These are phyloP conservation scores for Lanmaoa pseudosensibilis DNA, from an alignment of 768 basidiomycete species.

Conservation along the genomic window DNA sequence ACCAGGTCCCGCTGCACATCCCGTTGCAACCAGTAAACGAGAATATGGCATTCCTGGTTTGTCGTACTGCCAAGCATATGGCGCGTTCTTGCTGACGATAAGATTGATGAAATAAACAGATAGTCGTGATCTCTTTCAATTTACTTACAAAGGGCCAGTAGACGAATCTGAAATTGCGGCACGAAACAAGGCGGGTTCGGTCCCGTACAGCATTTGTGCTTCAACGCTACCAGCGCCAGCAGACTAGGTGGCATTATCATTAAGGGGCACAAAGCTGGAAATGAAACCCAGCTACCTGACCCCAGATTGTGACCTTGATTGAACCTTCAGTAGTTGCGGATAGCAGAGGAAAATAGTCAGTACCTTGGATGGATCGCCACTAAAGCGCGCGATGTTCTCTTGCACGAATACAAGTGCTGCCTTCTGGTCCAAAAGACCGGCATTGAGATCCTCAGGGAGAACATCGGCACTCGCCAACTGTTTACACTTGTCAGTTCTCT, in stretches of 20 bases:
- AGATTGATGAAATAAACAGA: background rate
- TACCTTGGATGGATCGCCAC: slow-evolving; percentile 59
- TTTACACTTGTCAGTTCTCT: slow-evolving; percentile 11
- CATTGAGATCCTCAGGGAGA: slow-evolving; percentile 51
- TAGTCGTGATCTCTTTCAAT: background rate
- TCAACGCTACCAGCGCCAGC: slow-evolving; percentile 19
- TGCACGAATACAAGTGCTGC: slow-evolving; percentile 60
- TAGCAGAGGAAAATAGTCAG: background rate
- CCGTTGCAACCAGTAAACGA: slow-evolving; percentile 45
- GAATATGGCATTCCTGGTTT: slow-evolving; percentile 51
- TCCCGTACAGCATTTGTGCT: slow-evolving; percentile 14
- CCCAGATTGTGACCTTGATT: slow-evolving; percentile 21
- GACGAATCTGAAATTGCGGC: slow-evolving; percentile 21
- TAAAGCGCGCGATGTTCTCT: slow-evolving; percentile 64
- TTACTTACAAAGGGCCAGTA: slow-evolving; percentile 21
- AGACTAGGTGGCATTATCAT: slow-evolving; percentile 6
- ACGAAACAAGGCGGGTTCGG: slow-evolving; percentile 10
- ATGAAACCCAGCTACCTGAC: slow-evolving; percentile 11
- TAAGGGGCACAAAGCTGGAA: no score
- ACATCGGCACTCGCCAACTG: slow-evolving; percentile 50
- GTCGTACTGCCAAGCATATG: slow-evolving; percentile 46
- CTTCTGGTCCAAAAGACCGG: slow-evolving; percentile 60
- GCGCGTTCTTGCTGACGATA: slow-evolving; percentile 48
- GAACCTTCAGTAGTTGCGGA: background rate
- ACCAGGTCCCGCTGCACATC: slow-evolving; percentile 40